Conservation (phyloP, 2,329 filamentous ascomycete genomes). For the Tetracladium maxilliforme region DNA sequence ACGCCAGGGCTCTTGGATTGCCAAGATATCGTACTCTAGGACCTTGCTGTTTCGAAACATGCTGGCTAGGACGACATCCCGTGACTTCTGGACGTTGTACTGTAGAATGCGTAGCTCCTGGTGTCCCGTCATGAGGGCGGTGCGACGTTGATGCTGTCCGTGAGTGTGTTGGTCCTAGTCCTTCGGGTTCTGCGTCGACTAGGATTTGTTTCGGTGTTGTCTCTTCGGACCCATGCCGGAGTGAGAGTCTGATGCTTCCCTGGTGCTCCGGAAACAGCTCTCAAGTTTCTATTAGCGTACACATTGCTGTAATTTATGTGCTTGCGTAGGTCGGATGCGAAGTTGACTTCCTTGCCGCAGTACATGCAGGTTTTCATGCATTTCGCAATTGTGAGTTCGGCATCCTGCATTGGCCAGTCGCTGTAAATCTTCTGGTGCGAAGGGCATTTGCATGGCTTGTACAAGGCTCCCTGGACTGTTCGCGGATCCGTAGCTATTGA, state of each 20-base stretch:
- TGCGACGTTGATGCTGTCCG: constrained; percentile 3
- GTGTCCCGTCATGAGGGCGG: constrained; percentile 4
- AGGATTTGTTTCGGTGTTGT: no score
- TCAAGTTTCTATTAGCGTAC: constrained; percentile 2
- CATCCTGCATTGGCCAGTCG: constrained; percentile 7
- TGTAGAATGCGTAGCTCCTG: constrained; percentile 12
- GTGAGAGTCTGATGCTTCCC: constrained; percentile 2
- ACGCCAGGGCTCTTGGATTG: constrained; percentile 11
- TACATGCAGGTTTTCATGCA: constrained; percentile 9
- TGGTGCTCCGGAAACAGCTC: no score
- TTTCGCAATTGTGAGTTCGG: constrained; percentile 6
- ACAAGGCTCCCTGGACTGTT: constrained; percentile 3
- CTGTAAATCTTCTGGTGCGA: constrained; percentile 9
- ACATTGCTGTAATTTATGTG: no score
- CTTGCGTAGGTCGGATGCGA: constrained; percentile 5
- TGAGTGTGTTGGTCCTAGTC: constrained; percentile 2
- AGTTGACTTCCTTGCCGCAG: constrained; percentile 6
- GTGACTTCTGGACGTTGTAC: constrained; percentile 10
- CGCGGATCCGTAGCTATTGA: constrained; percentile 7
- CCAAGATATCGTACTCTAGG: constrained; percentile 10
- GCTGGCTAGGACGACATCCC: constrained; percentile 9
- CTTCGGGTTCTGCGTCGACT: constrained; percentile 1
- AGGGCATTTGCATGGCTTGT: constrained; percentile 7
- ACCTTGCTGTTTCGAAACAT: constrained; percentile 7
- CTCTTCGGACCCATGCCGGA: constrained; percentile 4